phyloP scores from a whole-genome alignment of 768 basidiomycete genomes.

The Saitozyma podzolica region DNA sequence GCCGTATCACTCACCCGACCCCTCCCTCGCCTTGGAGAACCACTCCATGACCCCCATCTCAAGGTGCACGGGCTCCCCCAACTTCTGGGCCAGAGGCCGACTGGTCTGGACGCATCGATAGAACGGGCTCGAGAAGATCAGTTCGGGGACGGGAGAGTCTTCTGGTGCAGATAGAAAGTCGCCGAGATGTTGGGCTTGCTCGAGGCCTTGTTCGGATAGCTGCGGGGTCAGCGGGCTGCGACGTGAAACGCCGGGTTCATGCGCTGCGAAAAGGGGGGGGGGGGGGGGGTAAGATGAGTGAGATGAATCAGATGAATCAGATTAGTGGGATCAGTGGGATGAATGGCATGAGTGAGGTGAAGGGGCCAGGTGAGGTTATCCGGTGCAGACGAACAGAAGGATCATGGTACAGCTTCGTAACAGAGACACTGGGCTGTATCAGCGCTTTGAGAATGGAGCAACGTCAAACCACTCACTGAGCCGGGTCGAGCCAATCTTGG shows the following conservation, averaged over 20 bases:
- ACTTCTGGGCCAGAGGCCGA: slow-evolving; percentile 11
- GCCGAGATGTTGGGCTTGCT: slow-evolving; percentile 39
- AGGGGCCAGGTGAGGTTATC: no score
- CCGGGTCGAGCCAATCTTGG: slow-evolving; percentile 11
- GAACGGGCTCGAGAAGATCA: slow-evolving; percentile 49
- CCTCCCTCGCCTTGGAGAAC: not conserved
- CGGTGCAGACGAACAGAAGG: slow-evolving; percentile 40
- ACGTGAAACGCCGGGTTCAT: no score
- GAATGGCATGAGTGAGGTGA: no score
- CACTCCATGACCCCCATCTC: no score
- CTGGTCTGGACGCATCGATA: slow-evolving; percentile 52
- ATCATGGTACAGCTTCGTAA: slow-evolving; percentile 48
- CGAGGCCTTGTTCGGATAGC: slow-evolving; percentile 44
- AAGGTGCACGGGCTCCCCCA: not conserved
- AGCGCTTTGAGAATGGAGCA: no score
- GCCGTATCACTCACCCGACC: slow-evolving; percentile 46
- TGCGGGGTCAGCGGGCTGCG: slow-evolving; percentile 1
- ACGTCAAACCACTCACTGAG: not conserved
- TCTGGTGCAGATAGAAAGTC: slow-evolving; percentile 36
- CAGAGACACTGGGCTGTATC: not conserved
- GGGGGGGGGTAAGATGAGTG: no score
- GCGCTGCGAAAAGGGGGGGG: no score
- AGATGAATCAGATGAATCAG: no score
- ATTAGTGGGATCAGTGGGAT: no score
- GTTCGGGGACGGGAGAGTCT: slow-evolving; percentile 37